Evolutionary conservation across 805 yeast species (phyloP).

Genomic region (Saturnispora halmiae): DNA sequence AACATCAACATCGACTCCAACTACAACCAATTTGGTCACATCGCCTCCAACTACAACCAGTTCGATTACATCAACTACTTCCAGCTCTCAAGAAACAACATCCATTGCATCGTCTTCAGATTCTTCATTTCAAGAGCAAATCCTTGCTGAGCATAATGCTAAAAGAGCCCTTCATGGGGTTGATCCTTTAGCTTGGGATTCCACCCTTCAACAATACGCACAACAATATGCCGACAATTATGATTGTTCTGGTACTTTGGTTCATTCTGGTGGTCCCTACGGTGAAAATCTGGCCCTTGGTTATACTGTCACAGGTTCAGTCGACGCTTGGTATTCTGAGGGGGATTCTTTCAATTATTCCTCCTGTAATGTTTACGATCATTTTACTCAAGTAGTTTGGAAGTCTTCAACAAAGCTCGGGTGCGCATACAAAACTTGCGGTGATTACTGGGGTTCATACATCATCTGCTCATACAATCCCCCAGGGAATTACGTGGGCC

Average conservation of each 20-base stretch:
- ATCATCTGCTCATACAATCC: conserved; percentile 70
- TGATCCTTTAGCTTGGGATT: conserved; percentile 47
- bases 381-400: conserved; percentile 76
- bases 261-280: conserved; percentile 56
- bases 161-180: conserved; percentile 50
- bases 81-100: conserved; percentile 11
- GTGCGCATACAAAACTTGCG: conserved; percentile 49
- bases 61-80: conserved; percentile 14
- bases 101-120: conserved; percentile 17
- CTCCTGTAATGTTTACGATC: conserved; percentile 42
- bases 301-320: conserved; percentile 39
- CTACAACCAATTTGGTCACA: conserved; percentile 4
- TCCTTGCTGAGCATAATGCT: conserved; percentile 53
- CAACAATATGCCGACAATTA: conserved; percentile 45
- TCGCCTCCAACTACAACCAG: conserved; percentile 7
- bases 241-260: conserved; percentile 50
- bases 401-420: conserved; percentile 50
- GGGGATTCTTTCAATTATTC: conserved; percentile 44
- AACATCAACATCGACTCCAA: no score
- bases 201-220: conserved; percentile 45
- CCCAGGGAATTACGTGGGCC: conserved; percentile 61
- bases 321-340: conserved; percentile 70
- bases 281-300: conserved; percentile 79
- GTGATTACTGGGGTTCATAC: conserved; percentile 44
- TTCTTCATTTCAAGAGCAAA: conserved; percentile 24